Percentiles rank a stretch among this genome's conserved stretches.
Evolutionary conservation across 2,329 filamentous ascomycete genomes (phyloP).

Genomic region (Laburnicola sp.): DNA sequence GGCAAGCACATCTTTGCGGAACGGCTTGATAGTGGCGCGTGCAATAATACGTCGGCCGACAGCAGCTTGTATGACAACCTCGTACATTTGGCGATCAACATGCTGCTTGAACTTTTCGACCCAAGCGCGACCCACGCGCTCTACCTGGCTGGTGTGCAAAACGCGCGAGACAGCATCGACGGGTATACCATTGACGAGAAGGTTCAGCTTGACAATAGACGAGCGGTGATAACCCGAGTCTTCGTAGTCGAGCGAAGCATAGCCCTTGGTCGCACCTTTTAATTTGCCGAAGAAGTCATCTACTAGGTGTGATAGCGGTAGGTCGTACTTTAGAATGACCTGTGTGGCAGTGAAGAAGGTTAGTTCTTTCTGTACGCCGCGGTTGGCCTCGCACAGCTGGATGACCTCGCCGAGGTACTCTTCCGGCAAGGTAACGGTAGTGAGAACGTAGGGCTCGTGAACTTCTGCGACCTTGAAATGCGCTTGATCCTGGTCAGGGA

Average conservation of each 20-base stretch:
- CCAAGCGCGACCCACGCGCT: conserved; percentile 81
- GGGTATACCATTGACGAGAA: conserved; percentile 89
- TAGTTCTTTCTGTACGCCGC: conserved; percentile 59
- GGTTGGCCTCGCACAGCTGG: conserved; percentile 77
- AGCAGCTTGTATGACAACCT: conserved; percentile 91
- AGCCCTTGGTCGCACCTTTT: conserved; percentile 91
- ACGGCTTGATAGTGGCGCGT: conserved; percentile 92
- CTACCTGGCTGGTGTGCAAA: conserved; percentile 78
- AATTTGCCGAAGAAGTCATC: conserved; percentile 97
- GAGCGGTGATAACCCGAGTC: conserved; percentile 84
- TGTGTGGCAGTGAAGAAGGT: conserved; percentile 91
- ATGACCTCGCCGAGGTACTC: conserved; percentile 94
- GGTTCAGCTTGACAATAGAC: conserved; percentile 82
- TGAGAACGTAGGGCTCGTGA: conserved; percentile 74
- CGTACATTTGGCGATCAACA: conserved; percentile 95
- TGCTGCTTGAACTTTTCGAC: conserved; percentile 96
- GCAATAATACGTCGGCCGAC: conserved; percentile 82
- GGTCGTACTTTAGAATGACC: conserved; percentile 89
- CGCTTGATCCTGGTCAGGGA: conserved; percentile 72
- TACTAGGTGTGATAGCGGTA: conserved; percentile 86
- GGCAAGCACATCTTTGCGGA: conserved; percentile 88
- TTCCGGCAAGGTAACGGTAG: conserved; percentile 87
- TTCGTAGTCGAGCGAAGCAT: conserved; percentile 95
- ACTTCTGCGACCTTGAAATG: conserved; percentile 60
- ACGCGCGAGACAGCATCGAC: conserved; percentile 92